Percentiles rank a stretch among this genome's conserved stretches.
These are phyloP conservation scores for Entomortierella chlamydospora DNA, from an alignment of 192 early-diverging fungal genomes.

Conservation along the genomic window DNA sequence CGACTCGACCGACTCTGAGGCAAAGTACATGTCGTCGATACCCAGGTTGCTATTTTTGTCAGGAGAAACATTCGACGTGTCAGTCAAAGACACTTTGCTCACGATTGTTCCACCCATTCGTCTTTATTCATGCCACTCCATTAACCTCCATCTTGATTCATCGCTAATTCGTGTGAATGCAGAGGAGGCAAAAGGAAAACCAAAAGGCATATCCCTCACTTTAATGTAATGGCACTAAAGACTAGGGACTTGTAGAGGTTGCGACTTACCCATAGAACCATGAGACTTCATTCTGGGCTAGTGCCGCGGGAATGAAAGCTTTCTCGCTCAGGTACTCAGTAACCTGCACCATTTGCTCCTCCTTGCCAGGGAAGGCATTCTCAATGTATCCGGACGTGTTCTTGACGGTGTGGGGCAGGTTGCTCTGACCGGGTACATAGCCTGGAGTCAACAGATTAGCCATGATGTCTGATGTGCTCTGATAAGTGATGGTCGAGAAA, in stretches of 20 bases:
- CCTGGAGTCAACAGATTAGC: conserved; percentile 18
- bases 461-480: conserved; percentile 5
- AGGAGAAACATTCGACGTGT: neutral
- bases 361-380: conserved; percentile 92
- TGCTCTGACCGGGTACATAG: conserved; percentile 23
- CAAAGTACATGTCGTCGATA: conserved; percentile 99
- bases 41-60: conserved; percentile 80
- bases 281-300: conserved; percentile 88
- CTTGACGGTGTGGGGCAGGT: conserved; percentile 52
- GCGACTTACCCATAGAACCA: conserved; percentile 94
- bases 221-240: too few relatives aligned
- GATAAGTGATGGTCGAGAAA: too few relatives aligned
- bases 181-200: too few relatives aligned
- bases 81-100: neutral
- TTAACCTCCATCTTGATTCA: neutral
- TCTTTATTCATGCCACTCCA: neutral
- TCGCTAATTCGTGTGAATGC: too few relatives aligned
- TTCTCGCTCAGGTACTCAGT: conserved; percentile 85
- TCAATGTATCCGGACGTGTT: conserved; percentile 75
- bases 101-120: too few relatives aligned
- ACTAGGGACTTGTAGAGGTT: too few relatives aligned
- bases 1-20: conserved; percentile 87
- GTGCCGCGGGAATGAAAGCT: conserved; percentile 89
- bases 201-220: too few relatives aligned
- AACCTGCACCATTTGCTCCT: conserved; percentile 91